These are phyloP conservation scores for Candida maesae DNA, from an alignment of 805 yeast species.

Conservation along the genomic window DNA sequence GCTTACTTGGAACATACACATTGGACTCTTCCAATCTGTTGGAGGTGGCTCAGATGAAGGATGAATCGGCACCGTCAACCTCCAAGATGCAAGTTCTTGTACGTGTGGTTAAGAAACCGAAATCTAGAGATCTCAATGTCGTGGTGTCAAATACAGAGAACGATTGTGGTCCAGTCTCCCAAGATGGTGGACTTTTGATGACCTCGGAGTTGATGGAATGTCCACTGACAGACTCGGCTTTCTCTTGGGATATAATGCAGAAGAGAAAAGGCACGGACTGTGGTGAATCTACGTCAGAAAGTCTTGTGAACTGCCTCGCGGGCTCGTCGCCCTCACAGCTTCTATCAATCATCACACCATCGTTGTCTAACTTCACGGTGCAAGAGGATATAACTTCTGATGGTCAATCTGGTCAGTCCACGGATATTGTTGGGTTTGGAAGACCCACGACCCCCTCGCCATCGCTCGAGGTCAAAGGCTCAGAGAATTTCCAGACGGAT, in stretches of 20 bases:
- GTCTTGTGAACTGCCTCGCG: not conserved
- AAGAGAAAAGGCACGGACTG: too few relatives aligned
- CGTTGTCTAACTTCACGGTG: not conserved
- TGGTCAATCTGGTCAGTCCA: too few relatives aligned
- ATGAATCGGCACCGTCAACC: not conserved
- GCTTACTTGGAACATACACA: too few relatives aligned
- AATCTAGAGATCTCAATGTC: not conserved
- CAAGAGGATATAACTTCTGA: too few relatives aligned
- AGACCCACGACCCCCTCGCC: too few relatives aligned
- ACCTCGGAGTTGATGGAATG: not conserved
- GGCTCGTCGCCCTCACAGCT: not conserved
- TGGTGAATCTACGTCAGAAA: not conserved
- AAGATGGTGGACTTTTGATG: too few relatives aligned
- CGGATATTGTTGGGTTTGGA: too few relatives aligned
- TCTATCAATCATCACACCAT: not conserved
- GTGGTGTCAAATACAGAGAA: not conserved
- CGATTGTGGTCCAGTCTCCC: not conserved
- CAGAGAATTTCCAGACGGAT: not conserved
- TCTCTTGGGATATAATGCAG: not conserved
- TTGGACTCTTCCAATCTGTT: constrained; percentile 16
- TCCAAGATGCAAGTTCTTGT: not conserved
- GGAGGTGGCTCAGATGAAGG: constrained; percentile 3
- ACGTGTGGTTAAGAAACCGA: not conserved
- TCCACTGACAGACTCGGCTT: not conserved
- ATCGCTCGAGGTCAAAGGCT: too few relatives aligned